Base-by-base conservation (phyloP, 164 flowering plant genomes). In the Liquidambar formosana region DNA sequence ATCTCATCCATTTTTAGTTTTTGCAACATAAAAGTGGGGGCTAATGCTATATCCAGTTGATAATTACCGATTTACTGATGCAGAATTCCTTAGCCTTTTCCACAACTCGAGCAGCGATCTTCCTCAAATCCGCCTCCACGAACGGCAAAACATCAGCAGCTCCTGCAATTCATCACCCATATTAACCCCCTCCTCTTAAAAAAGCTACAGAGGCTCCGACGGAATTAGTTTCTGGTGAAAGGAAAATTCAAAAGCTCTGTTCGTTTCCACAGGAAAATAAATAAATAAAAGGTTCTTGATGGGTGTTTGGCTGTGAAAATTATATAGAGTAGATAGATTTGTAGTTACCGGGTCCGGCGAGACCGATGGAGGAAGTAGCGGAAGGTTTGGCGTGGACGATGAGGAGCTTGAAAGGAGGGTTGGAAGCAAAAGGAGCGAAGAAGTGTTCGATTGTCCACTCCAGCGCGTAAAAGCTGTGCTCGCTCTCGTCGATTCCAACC, bases 391-490 rank as follows among this genome's bases (percentile, higher is more conserved):
- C 92, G 73, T 94, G 91, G 13, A 90, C 78, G 45, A 94, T 12
- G 59, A 87, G 58, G 73, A 94, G 89, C 71, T 79, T 84, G 82
- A 88, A 91, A 25, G 85, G 88, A 44, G 70, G 64, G 61, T 73
- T 71, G 0, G 83, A 11, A 1, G 77, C 51, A 38, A 43, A 70
- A 13, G 89, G 85, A 18, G 67, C 23, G 73, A 91, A 84, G 84
- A 93, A 85, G 59, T 75, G 92, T 41, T 86, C 85, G 10, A 94
- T 73, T 6, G 96, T 79, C 98, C 98, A 94, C 45, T 84, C 84
- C 16, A 94, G 75, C 0, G 96, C 97, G 71, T 88, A 85, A 47
- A 65, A 64, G 76, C 97, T 88, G 64, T 85, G 85, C 52, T 81
- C 86, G 61, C 96, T 89, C 28, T 94, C 93, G 67, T 94, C 97